Evolutionary conservation across 805 yeast species (phyloP), one percentile per base, ranked within the genome.

Genomic region (Lipomyces chichibuensis): DNA sequence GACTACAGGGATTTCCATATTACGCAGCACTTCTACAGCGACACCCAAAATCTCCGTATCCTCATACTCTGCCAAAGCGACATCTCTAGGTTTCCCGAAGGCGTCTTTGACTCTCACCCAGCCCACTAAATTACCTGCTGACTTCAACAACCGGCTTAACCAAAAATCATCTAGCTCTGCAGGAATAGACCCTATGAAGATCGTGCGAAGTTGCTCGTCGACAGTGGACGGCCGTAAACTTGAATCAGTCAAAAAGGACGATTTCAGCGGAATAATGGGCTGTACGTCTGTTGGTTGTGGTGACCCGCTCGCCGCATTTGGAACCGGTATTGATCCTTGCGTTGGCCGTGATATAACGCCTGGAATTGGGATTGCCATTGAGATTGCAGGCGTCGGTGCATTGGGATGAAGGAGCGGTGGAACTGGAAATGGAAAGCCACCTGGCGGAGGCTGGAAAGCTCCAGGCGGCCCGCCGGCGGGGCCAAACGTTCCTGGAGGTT

Each of bases 61-160:
- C n/a, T 62, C 71, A 43, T 54, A 71, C 39, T 71, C 73, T 7
- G 69, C 71, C 43, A 71, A 65, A 9, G 69, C 72, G 46, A 64
- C 63, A 11, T 51, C 66, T 29, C 58, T 53, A 14, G 65, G 60
- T 17, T 60, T 63, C 20, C 66, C 69, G 17, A 62, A 25, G 13
- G 69, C 60, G 54, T 66, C 68, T 23, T 53, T 61, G 17, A 65
- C 33, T 9, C 71, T 65, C 13, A 65, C 49, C 73, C 72, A 69
- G 9, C 57, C 66, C 11, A 35, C 53, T 7, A 64, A 46, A 46
- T 59, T 58, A 27, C 65, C 71, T 3, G 69, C 55, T 20, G 65
- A 60, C 9, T 56, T 49, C 13, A 69, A 27, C 20, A 70, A 27
- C 52, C 63, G 59, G 33, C 64, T 70, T 13, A 71, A 54, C 73